Conservation (phyloP, 1,284 basidiomycete genomes). For the Paramarasmius palmivorus region DNA sequence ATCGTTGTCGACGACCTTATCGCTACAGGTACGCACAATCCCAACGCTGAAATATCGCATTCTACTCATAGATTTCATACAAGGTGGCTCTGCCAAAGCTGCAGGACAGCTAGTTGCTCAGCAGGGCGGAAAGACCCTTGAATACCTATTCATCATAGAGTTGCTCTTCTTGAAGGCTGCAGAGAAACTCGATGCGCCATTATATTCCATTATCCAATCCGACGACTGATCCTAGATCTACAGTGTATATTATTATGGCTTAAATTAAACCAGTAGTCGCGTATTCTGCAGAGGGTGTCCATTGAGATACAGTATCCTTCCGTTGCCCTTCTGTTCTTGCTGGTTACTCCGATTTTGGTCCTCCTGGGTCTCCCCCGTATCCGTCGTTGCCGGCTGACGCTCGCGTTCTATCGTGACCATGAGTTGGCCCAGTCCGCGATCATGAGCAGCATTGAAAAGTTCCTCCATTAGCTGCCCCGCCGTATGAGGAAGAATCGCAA, state of each 20-base stretch:
- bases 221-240: conserved; percentile 50
- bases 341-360: no score
- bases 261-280: conserved; percentile 56
- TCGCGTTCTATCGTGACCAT: conserved; percentile 51
- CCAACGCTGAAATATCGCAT: not conserved
- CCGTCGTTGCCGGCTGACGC: conserved; percentile 28
- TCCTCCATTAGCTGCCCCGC: conserved; percentile 52
- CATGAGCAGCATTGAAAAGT: conserved; percentile 54
- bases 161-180: conserved; percentile 82
- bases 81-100: conserved; percentile 92
- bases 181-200: conserved; percentile 81
- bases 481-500: conserved; percentile 58
- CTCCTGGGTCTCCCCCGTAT: conserved; percentile 18
- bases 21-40: conserved; percentile 73
- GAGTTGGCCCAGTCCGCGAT: conserved; percentile 46
- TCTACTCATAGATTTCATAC: not conserved
- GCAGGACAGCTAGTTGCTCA: conserved; percentile 89
- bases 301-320: conserved; percentile 71
- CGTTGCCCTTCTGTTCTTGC: conserved; percentile 23
- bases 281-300: conserved; percentile 78
- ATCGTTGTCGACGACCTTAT: conserved; percentile 96
- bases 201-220: conserved; percentile 82
- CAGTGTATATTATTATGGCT: conserved; percentile 1
- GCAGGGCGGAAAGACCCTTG: conserved; percentile 82
- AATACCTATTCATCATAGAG: conserved; percentile 95